phyloP scores from a whole-genome alignment of 306 rosid species.

The Inga laurina region DNA sequence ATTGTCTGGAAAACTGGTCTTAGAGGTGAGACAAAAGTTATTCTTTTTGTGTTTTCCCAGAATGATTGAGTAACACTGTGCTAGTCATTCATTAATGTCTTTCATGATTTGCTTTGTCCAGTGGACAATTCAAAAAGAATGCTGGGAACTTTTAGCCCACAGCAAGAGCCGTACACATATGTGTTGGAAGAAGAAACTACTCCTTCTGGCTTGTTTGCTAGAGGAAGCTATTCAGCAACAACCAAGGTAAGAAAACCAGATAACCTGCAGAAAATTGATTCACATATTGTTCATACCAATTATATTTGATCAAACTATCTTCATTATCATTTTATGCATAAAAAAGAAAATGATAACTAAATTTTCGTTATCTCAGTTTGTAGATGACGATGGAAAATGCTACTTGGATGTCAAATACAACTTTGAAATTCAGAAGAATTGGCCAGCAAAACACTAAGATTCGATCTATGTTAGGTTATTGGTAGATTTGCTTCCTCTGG shows the following conservation, averaged over 20 bases:
- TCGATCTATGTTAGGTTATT: background rate
- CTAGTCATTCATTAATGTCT: background rate
- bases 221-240: conserved; percentile 81
- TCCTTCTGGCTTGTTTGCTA: conserved; percentile 78
- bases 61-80: conserved; percentile 2
- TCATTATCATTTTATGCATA: background rate
- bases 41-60: conserved; percentile 16
- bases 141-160: conserved; percentile 92
- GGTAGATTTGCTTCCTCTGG: conserved; percentile 24
- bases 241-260: conserved; percentile 56
- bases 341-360: conserved; percentile 6
- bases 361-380: conserved; percentile 52
- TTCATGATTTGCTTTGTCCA: conserved; percentile 33
- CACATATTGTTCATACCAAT: background rate
- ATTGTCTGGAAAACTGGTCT: conserved; percentile 73
- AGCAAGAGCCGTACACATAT: conserved; percentile 63
- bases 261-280: background rate
- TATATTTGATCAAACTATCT: background rate
- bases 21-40: conserved; percentile 49
- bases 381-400: conserved; percentile 92
- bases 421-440: conserved; percentile 85
- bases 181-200: conserved; percentile 80
- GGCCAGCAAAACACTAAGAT: conserved; percentile 57
- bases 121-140: conserved; percentile 76
- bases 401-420: conserved; percentile 71